Evolutionary conservation across 495 filamentous ascomycete species (phyloP).

Genomic region (Hypoxylon subgilvum): DNA sequence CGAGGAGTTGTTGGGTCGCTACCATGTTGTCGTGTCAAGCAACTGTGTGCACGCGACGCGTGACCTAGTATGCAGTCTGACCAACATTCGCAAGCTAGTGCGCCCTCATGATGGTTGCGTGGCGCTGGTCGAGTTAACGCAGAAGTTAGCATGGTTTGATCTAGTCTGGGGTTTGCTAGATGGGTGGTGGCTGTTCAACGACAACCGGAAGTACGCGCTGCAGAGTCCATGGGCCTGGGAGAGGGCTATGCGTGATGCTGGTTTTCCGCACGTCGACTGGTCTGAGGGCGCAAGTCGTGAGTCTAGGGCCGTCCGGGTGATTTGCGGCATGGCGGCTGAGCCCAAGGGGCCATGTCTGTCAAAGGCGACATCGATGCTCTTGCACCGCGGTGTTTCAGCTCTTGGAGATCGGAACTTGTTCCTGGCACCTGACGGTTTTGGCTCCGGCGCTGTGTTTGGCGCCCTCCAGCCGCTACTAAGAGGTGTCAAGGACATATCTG

Average conservation of each 20-base stretch:
- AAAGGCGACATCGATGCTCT: no score
- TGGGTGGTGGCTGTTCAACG: slow-evolving; percentile 61
- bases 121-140: slow-evolving; percentile 53
- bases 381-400: no score
- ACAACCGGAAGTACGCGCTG: slow-evolving; percentile 43
- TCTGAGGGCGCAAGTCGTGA: neutral
- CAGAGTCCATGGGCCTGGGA: neutral
- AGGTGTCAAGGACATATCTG: no score
- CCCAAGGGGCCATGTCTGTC: no score
- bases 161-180: slow-evolving; percentile 58
- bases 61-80: slow-evolving; percentile 35
- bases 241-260: slow-evolving; percentile 1
- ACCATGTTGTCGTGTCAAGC: slow-evolving; percentile 47
- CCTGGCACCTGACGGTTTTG: no score
- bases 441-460: no score
- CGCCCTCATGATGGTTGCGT: slow-evolving; percentile 50
- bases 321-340: no score
- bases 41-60: slow-evolving; percentile 56
- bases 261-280: slow-evolving; percentile 12
- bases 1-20: slow-evolving; percentile 24
- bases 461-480: no score
- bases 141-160: slow-evolving; percentile 50
- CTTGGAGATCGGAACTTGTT: no score
- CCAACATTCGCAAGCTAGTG: slow-evolving; percentile 45
- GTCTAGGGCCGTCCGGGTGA: neutral